Conservation (phyloP, 73 alveolate genomes). For the Diophrys sp. region DNA sequence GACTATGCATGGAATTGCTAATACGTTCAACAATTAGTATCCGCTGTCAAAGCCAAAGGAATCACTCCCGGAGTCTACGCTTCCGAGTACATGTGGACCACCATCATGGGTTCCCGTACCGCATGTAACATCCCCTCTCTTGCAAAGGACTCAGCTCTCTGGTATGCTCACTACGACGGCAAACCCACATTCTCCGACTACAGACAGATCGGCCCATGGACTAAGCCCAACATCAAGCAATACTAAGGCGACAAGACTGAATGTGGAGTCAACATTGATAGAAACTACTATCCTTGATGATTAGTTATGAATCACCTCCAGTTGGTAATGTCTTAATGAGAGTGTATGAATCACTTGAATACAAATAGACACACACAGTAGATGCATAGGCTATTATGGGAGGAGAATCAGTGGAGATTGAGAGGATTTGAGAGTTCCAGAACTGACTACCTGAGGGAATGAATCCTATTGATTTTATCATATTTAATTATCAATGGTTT, state of each 20-base stretch:
- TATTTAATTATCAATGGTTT: too few species aligned
- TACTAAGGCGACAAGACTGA: conserved; percentile 68
- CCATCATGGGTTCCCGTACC: conserved; percentile 63
- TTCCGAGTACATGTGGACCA: conserved; percentile 59
- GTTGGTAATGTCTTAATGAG: too few species aligned
- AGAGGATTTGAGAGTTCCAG: too few species aligned
- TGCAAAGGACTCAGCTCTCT: conserved; percentile 48
- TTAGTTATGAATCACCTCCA: too few species aligned
- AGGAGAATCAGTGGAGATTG: too few species aligned
- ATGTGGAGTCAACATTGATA: conserved; percentile 73
- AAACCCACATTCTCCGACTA: conserved; percentile 64
- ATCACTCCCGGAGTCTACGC: conserved; percentile 65
- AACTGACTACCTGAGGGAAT: too few species aligned
- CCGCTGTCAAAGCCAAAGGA: conserved; percentile 49
- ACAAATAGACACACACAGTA: too few species aligned
- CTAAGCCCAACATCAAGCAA: conserved; percentile 68
- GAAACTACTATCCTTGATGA: conserved; percentile 64
- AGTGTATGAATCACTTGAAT: too few species aligned
- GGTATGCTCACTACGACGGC: conserved; percentile 90
- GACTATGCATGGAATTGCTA: conserved; percentile 50
- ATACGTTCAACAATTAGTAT: conserved; percentile 44
- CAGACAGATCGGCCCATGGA: conserved; percentile 77
- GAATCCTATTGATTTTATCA: too few species aligned
- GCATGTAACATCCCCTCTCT: conserved; percentile 39
- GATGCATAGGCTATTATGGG: too few species aligned